Conservation (phyloP, 768 basidiomycete genomes). For the Tylopilus rubrobrunneus region DNA sequence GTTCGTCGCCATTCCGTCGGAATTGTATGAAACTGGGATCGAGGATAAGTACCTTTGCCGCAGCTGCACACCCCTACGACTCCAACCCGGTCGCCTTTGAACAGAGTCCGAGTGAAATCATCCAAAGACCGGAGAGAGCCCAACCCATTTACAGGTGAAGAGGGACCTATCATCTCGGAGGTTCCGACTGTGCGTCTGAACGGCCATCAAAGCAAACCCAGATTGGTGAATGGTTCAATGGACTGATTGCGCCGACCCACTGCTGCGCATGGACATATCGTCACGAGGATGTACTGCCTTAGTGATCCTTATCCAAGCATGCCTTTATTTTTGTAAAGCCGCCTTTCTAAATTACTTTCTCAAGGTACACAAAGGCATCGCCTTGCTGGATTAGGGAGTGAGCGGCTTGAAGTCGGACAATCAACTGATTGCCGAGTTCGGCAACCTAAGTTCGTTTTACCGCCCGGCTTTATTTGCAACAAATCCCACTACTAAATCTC, state of each 20-base stretch:
- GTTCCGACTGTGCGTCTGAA: neutral
- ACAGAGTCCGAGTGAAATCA: too few species aligned
- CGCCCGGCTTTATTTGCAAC: conserved; percentile 40
- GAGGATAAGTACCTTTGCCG: too few species aligned
- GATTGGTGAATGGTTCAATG: conserved; percentile 1
- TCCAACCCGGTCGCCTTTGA: too few species aligned
- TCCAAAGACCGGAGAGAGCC: too few species aligned
- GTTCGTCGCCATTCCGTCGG: neutral
- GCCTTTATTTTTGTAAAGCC: conserved; percentile 13
- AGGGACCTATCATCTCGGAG: too few species aligned
- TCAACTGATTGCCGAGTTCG: conserved; percentile 35
- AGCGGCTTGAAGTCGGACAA: conserved; percentile 34
- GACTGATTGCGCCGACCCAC: conserved; percentile 20
- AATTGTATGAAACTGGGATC: too few species aligned
- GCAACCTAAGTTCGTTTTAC: conserved; percentile 35
- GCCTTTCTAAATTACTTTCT: conserved; percentile 21
- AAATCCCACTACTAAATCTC: conserved; percentile 34
- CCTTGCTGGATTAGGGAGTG: conserved; percentile 26
- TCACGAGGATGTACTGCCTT: conserved; percentile 23
- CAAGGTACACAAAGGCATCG: conserved; percentile 20
- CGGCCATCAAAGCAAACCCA: conserved; percentile 6
- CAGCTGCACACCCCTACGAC: too few species aligned
- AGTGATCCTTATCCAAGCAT: conserved; percentile 16
- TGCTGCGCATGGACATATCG: conserved; percentile 16
- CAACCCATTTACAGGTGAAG: too few species aligned